Conservation (phyloP, 2,329 filamentous ascomycete genomes). For the Aschersonia sp. region DNA sequence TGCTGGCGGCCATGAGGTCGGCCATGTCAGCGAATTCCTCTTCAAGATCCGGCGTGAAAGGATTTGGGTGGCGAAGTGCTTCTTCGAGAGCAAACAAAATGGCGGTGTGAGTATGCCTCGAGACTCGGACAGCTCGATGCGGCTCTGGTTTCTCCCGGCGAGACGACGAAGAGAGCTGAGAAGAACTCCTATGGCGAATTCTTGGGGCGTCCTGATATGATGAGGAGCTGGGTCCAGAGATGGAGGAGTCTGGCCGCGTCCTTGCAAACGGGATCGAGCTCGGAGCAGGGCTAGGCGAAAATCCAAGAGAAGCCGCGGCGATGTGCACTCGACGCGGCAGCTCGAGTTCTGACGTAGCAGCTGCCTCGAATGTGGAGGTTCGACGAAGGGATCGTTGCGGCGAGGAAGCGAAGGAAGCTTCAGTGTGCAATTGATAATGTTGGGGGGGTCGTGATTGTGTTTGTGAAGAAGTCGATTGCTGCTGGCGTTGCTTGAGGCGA, state of each 20-base stretch:
- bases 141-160: constrained; percentile 20
- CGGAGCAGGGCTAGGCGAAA: constrained; percentile 22
- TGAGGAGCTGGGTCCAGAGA: constrained; percentile 27
- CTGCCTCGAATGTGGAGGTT: constrained; percentile 34
- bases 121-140: constrained; percentile 49
- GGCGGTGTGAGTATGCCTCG: constrained; percentile 71
- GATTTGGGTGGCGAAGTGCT: constrained; percentile 66
- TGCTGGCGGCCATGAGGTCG: constrained; percentile 52
- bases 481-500: constrained; percentile 29
- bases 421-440: constrained; percentile 18
- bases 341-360: constrained; percentile 27
- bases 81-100: constrained; percentile 89
- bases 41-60: constrained; percentile 68
- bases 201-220: constrained; percentile 10
- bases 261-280: constrained; percentile 6
- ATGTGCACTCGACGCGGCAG: constrained; percentile 28
- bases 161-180: constrained; percentile 26
- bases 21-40: constrained; percentile 92
- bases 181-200: constrained; percentile 24
- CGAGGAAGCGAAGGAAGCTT: constrained; percentile 26
- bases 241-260: constrained; percentile 8
- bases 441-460: constrained; percentile 2
- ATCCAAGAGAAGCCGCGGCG: constrained; percentile 32
- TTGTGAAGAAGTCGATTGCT: constrained; percentile 5
- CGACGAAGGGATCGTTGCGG: constrained; percentile 32